These are phyloP conservation scores for Kwoniella dejecticola DNA, from an alignment of 768 basidiomycete genomes.

Conservation along the genomic window DNA sequence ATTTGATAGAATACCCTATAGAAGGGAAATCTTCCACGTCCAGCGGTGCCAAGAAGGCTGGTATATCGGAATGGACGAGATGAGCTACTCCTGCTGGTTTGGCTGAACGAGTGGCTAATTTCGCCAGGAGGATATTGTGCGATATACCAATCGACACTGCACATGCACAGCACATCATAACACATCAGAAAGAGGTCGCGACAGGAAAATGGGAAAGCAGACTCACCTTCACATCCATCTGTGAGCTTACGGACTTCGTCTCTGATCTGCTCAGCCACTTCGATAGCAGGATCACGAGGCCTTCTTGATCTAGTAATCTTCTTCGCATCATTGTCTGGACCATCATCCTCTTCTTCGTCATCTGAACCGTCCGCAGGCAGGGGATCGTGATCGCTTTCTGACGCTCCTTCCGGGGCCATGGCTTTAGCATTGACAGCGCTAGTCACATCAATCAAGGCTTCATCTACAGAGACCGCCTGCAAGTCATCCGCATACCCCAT, in stretches of 20 bases:
- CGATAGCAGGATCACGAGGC: constrained; percentile 66
- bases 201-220: not conserved
- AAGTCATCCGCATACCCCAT: constrained; percentile 87
- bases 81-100: constrained; percentile 89
- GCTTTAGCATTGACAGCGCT: constrained; percentile 52
- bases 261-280: constrained; percentile 79
- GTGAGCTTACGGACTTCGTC: constrained; percentile 75
- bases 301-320: not conserved
- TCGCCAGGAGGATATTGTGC: constrained; percentile 87
- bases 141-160: constrained; percentile 89
- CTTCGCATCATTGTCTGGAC: constrained; percentile 5
- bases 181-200: too few relatives aligned
- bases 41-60: constrained; percentile 44
- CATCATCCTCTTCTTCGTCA: constrained; percentile 26
- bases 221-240: constrained; percentile 72
- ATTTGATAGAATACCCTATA: constrained; percentile 72
- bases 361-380: not conserved
- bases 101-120: constrained; percentile 83
- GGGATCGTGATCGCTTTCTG: not conserved
- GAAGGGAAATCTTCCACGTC: constrained; percentile 77
- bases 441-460: constrained; percentile 88
- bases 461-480: constrained; percentile 94
- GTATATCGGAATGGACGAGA: constrained; percentile 59
- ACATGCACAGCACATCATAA: not conserved
- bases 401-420: constrained; percentile 41